phyloP scores from a whole-genome alignment of 768 basidiomycete genomes.

The Calocybe gangraenosa region DNA sequence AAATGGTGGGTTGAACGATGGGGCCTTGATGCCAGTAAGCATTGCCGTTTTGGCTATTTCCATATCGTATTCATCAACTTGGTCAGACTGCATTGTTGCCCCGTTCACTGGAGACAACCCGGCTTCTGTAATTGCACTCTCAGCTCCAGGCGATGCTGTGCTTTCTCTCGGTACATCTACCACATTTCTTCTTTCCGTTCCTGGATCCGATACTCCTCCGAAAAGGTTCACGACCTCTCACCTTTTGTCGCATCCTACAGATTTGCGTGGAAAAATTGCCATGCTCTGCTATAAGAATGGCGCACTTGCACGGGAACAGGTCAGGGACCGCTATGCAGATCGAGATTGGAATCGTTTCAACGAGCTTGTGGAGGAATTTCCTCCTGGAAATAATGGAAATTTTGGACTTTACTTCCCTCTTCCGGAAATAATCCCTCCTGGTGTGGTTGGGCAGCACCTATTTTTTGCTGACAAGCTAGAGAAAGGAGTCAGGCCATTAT shows the following conservation, averaged over 20 bases:
- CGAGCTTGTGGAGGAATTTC: constrained; percentile 47
- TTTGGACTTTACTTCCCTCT: constrained; percentile 80
- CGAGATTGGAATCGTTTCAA: constrained; percentile 70
- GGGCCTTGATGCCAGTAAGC: constrained; percentile 64
- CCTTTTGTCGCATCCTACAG: constrained; percentile 67
- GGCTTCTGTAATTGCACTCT: constrained; percentile 72
- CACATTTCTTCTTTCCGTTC: constrained; percentile 76
- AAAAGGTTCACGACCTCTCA: constrained; percentile 73
- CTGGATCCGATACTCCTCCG: constrained; percentile 59
- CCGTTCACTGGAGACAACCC: constrained; percentile 92
- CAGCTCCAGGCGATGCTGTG: constrained; percentile 75
- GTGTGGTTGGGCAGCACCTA: constrained; percentile 67
- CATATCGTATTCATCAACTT: background rate
- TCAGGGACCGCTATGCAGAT: constrained; percentile 61
- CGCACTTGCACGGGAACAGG: constrained; percentile 73
- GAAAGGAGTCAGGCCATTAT: constrained; percentile 19
- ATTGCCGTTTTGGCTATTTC: background rate
- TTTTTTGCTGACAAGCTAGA: constrained; percentile 37
- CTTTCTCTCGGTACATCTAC: constrained; percentile 88
- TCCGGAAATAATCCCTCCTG: constrained; percentile 84
- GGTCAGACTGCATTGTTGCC: constrained; percentile 67
- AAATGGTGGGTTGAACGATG: constrained; percentile 72
- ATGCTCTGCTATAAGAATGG: constrained; percentile 95
- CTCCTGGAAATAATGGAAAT: constrained; percentile 55
- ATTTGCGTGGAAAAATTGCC: constrained; percentile 62